Conservation (phyloP, 2,329 filamentous ascomycete genomes). For the Didymella lethalis region DNA sequence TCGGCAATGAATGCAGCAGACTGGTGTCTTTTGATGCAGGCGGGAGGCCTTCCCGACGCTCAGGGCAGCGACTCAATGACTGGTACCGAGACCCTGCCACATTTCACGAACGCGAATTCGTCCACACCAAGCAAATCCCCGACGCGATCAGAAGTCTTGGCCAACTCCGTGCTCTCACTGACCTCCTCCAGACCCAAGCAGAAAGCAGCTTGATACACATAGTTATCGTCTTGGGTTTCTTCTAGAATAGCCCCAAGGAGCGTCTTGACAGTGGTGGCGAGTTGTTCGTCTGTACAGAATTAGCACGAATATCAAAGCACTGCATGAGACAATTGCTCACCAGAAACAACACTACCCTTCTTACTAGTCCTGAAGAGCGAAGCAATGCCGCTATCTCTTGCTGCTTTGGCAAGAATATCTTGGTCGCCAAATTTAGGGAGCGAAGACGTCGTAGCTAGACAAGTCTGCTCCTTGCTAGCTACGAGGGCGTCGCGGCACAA, state of each 20-base stretch:
- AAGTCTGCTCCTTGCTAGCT: neutral
- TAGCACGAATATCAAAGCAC: neutral
- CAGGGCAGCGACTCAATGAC: neutral
- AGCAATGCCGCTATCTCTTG: neutral
- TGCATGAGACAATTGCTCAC: neutral
- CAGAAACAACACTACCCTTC: neutral
- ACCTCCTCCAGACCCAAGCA: neutral
- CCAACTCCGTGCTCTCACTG: neutral
- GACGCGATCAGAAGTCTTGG: neutral
- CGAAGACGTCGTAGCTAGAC: neutral
- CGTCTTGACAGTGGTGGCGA: neutral
- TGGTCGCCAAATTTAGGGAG: neutral
- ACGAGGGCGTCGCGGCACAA: neutral
- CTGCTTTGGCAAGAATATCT: neutral
- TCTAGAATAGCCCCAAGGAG: neutral
- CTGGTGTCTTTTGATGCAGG: conserved; percentile 48
- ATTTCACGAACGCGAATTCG: neutral
- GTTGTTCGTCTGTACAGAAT: neutral
- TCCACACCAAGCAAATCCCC: neutral
- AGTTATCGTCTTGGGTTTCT: neutral
- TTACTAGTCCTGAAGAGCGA: neutral
- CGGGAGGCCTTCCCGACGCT: neutral
- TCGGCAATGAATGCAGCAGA: conserved; percentile 73
- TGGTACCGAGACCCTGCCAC: neutral
- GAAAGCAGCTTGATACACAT: neutral